Conservation (phyloP, 352 stramenopile genomes). For the Phytophthora melonis region DNA sequence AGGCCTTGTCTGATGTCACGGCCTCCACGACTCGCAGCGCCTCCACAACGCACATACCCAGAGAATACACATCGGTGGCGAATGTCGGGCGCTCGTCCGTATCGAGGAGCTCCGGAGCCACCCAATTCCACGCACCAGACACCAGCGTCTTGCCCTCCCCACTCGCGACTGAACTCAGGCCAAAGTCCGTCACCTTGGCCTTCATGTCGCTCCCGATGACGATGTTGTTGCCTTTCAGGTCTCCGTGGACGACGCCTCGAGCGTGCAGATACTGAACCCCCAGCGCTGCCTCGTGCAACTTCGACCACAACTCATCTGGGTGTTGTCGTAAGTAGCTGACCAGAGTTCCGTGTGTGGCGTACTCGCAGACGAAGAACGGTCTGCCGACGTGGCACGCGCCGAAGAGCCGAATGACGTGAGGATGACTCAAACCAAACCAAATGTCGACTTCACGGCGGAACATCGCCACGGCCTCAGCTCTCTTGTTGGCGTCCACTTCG, state of each 20-base stretch:
- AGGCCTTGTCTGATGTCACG: neutral
- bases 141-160: neutral
- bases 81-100: neutral
- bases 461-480: too few relatives aligned
- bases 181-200: conserved; percentile 17
- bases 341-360: conserved; percentile 16
- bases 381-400: conserved; percentile 18
- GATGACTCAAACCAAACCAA: too few relatives aligned
- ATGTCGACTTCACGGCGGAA: too few relatives aligned
- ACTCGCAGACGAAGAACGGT: conserved; percentile 27
- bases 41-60: conserved; percentile 1
- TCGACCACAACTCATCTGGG: neutral
- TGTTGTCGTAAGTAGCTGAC: conserved; percentile 8
- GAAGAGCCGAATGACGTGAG: conserved; percentile 6
- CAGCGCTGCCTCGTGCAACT: neutral
- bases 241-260: conserved; percentile 4
- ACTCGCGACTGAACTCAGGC: neutral
- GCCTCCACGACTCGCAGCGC: neutral
- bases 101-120: neutral
- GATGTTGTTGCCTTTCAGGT: conserved; percentile 17
- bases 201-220: conserved; percentile 6
- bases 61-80: conserved; percentile 1
- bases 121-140: neutral
- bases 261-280: conserved; percentile 15
- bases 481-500: neutral